Evolutionary conservation across 257 asterid species (phyloP).

Genomic region (Haberlea rhodopensis): DNA sequence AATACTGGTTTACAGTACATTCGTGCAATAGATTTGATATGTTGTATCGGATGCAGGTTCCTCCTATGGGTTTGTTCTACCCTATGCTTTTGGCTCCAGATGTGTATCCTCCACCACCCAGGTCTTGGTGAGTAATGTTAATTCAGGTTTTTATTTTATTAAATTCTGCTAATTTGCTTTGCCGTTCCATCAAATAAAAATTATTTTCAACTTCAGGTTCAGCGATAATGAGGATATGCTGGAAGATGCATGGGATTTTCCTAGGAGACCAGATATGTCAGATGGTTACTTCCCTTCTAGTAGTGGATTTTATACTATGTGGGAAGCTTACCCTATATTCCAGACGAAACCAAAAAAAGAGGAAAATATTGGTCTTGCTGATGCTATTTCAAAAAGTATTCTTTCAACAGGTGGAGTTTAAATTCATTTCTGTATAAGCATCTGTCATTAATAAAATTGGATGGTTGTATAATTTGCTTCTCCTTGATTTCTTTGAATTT

Average conservation of each 20-base stretch:
- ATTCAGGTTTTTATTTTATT: constrained; percentile 16
- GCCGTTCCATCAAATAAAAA: constrained; percentile 23
- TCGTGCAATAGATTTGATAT: constrained; percentile 22
- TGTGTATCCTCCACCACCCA: constrained; percentile 91
- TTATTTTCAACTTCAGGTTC: constrained; percentile 52
- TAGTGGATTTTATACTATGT: constrained; percentile 67
- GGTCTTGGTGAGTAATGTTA: constrained; percentile 56
- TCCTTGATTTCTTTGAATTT: constrained; percentile 25
- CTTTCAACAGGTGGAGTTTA: constrained; percentile 63
- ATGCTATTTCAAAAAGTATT: constrained; percentile 93
- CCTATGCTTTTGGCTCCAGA: constrained; percentile 90
- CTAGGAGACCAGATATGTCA: constrained; percentile 53
- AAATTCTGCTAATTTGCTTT: constrained; percentile 15
- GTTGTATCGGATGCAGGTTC: constrained; percentile 59
- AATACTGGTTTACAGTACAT: not conserved
- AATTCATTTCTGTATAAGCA: constrained; percentile 20
- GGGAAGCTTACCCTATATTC: constrained; percentile 81
- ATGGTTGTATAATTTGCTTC: constrained; percentile 18
- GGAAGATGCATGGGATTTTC: constrained; percentile 75
- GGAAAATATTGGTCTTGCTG: constrained; percentile 87
- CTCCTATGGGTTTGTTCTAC: constrained; percentile 98
- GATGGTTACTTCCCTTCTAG: constrained; percentile 59
- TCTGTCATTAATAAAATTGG: constrained; percentile 2
- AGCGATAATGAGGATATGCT: constrained; percentile 92
- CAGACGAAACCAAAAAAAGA: constrained; percentile 74